Conservation (phyloP, 2,329 filamentous ascomycete genomes). For the Penicillium sp. region DNA sequence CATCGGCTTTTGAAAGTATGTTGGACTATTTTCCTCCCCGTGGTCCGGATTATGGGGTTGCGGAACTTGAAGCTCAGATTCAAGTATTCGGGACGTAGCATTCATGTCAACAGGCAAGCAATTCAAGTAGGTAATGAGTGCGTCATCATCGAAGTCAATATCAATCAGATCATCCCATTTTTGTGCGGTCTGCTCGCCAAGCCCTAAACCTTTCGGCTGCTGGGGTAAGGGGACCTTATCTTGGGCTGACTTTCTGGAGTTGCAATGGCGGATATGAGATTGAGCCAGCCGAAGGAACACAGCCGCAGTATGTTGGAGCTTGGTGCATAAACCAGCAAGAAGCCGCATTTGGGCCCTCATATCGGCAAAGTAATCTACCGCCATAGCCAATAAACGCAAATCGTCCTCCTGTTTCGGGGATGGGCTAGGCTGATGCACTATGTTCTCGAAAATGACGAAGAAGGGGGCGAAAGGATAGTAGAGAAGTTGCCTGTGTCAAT, state of each 20-base stretch:
- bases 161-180: neutral
- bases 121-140: neutral
- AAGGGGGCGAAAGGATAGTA: constrained; percentile 13
- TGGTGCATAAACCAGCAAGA: neutral
- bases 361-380: neutral
- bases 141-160: neutral
- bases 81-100: neutral
- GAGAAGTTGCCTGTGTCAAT: constrained; percentile 9
- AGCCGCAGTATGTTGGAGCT: neutral
- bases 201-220: neutral
- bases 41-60: neutral
- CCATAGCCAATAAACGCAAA: neutral
- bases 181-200: neutral
- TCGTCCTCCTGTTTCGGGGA: neutral
- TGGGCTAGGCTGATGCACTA: neutral
- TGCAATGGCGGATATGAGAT: neutral
- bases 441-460: constrained; percentile 12
- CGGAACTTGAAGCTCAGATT: neutral
- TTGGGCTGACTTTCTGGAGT: neutral
- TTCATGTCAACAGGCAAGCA: constrained; percentile 1
- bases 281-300: neutral
- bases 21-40: neutral
- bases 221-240: neutral
- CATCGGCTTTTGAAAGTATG: neutral
- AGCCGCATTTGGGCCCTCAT: neutral